These are phyloP conservation scores for Mortierella sp. DNA, from an alignment of 371 early-diverging fungal genomes.

Conservation along the genomic window DNA sequence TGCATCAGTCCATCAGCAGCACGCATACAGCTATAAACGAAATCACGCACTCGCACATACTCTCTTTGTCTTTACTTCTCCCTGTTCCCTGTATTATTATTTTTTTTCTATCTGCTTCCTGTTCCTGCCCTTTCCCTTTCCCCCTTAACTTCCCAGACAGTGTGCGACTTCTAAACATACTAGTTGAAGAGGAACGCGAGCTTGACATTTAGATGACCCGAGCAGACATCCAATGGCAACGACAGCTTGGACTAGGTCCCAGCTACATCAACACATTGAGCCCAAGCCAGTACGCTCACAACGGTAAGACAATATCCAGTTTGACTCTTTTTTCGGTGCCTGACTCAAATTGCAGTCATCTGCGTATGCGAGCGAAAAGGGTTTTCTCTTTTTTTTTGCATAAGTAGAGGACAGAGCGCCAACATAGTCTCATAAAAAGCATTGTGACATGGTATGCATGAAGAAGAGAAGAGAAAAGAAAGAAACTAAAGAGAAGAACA, in stretches of 20 bases:
- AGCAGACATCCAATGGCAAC: conserved; percentile 40
- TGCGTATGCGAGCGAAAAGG: neutral
- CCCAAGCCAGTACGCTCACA: conserved; percentile 30
- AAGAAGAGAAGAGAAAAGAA: neutral
- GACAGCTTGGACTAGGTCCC: conserved; percentile 40
- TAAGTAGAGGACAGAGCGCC: neutral
- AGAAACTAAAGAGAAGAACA: neutral
- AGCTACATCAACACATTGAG: conserved; percentile 34
- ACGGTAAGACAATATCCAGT: conserved; percentile 14
- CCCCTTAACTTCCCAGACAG: conserved; percentile 1
- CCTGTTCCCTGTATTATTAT: neutral
- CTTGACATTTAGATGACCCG: conserved; percentile 23
- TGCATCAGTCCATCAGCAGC: neutral
- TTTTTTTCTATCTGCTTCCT: neutral
- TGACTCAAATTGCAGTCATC: neutral
- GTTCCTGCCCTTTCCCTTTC: conserved; percentile 1
- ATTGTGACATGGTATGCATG: conserved; percentile 3
- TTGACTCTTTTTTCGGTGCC: neutral
- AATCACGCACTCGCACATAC: neutral
- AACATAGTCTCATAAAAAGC: conserved; percentile 1
- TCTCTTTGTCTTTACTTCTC: neutral
- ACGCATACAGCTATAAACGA: too few species aligned
- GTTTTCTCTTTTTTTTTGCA: neutral
- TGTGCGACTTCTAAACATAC: neutral
- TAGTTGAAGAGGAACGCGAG: neutral